Evolutionary conservation across 2,329 filamentous ascomycete genomes (phyloP).

Genomic region (Talaromyces sp.): DNA sequence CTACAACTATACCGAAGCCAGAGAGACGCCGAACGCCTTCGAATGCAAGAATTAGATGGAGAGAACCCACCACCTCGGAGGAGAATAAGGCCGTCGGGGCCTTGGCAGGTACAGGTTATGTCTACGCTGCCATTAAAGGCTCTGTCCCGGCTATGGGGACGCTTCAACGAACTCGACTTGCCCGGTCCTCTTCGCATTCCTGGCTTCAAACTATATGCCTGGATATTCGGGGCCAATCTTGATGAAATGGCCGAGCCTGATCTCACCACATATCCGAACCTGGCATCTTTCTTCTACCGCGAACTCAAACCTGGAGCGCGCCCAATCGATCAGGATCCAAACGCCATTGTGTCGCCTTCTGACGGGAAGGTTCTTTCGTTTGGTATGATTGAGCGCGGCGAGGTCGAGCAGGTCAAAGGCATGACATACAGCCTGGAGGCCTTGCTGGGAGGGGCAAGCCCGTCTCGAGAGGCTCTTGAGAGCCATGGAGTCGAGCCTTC

Average conservation of each 20-base stretch:
- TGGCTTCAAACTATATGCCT: constrained; percentile 88
- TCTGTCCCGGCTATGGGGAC: constrained; percentile 81
- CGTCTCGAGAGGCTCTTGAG: constrained; percentile 30
- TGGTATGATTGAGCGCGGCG: constrained; percentile 83
- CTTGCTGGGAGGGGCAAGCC: constrained; percentile 65
- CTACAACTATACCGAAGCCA: constrained; percentile 77
- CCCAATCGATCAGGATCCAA: constrained; percentile 74
- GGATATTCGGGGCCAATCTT: constrained; percentile 84
- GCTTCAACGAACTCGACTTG: constrained; percentile 83
- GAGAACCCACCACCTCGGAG: constrained; percentile 47
- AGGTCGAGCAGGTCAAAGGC: constrained; percentile 97
- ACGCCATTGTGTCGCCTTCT: constrained; percentile 78
- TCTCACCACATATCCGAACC: constrained; percentile 82
- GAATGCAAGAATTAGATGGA: constrained; percentile 43
- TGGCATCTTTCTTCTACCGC: constrained; percentile 96
- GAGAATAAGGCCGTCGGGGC: constrained; percentile 73
- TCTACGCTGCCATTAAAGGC: constrained; percentile 88
- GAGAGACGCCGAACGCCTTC: constrained; percentile 36
- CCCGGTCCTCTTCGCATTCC: constrained; percentile 84
- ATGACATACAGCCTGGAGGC: constrained; percentile 97
- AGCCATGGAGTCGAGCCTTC: constrained; percentile 29
- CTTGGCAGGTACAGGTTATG: constrained; percentile 93
- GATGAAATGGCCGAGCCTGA: constrained; percentile 84
- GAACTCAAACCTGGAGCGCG: constrained; percentile 83
- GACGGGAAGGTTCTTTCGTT: constrained; percentile 91